These are phyloP conservation scores for Pestalotiopsis sp. DNA, from an alignment of 2,329 filamentous ascomycete species.

Conservation along the genomic window DNA sequence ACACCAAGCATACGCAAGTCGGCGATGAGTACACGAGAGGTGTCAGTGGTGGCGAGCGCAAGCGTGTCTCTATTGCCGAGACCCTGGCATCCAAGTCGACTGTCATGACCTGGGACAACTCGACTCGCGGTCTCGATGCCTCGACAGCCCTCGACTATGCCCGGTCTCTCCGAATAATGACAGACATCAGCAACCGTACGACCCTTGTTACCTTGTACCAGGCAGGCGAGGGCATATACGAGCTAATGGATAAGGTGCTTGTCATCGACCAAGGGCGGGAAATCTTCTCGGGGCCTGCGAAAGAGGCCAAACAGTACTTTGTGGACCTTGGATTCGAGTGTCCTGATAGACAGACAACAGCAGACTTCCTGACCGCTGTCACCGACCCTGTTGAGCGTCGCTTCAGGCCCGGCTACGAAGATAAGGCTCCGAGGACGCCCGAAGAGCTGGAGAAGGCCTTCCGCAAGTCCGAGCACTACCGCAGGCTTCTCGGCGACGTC, in stretches of 20 bases:
- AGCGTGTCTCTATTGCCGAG: constrained; percentile 79
- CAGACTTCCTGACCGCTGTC: constrained; percentile 68
- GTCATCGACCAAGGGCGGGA: constrained; percentile 69
- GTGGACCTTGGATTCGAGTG: constrained; percentile 65
- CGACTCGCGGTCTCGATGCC: constrained; percentile 72
- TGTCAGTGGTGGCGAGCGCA: constrained; percentile 79
- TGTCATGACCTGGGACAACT: constrained; percentile 78
- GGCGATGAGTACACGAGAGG: constrained; percentile 75
- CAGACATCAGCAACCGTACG: constrained; percentile 12
- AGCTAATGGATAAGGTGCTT: constrained; percentile 38
- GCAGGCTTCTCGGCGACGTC: constrained; percentile 63
- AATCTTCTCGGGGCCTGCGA: constrained; percentile 65
- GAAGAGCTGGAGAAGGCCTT: constrained; percentile 57
- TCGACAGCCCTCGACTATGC: constrained; percentile 78
- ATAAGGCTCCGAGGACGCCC: constrained; percentile 28
- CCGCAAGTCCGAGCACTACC: constrained; percentile 61
- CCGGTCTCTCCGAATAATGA: constrained; percentile 56
- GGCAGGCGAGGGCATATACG: constrained; percentile 9
- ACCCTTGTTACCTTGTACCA: constrained; percentile 17
- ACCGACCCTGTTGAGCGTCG: constrained; percentile 64
- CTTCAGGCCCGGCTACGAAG: constrained; percentile 57
- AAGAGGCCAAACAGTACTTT: constrained; percentile 64
- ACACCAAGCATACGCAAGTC: constrained; percentile 74
- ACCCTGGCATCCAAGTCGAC: constrained; percentile 74
- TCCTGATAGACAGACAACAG: constrained; percentile 59